These are phyloP conservation scores for Fraxinus platypoda DNA, from an alignment of 305 asterid genomes.

Conservation along the genomic window DNA sequence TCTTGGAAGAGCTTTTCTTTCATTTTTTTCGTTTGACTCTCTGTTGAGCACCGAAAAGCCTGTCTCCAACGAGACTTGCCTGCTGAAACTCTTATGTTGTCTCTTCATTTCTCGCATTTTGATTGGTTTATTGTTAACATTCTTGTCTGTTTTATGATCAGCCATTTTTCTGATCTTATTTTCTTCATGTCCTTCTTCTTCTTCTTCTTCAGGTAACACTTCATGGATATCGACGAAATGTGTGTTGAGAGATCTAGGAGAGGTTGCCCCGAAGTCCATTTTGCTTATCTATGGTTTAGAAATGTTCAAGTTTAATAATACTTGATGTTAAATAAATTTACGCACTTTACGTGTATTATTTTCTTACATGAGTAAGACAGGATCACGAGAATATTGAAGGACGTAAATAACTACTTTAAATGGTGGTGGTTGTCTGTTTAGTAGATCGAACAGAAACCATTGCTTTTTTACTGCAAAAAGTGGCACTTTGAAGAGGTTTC, in stretches of 20 bases:
- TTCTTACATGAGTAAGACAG: background rate
- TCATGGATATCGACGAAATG: constrained; percentile 73
- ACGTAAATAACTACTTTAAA: background rate
- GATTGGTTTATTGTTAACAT: constrained; percentile 9
- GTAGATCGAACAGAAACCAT: constrained; percentile 3
- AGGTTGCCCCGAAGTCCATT: constrained; percentile 49
- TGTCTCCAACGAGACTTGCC: constrained; percentile 85
- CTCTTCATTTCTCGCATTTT: constrained; percentile 41
- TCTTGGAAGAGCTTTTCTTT: constrained; percentile 46
- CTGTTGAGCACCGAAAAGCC: constrained; percentile 67
- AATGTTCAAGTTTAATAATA: background rate
- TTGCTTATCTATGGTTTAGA: background rate
- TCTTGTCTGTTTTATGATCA: constrained; percentile 31
- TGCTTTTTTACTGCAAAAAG: constrained; percentile 14
- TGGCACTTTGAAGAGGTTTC: constrained; percentile 27
- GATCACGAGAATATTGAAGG: constrained; percentile 38
- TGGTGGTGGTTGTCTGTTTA: constrained; percentile 26
- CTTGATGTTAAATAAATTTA: background rate
- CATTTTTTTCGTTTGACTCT: constrained; percentile 36
- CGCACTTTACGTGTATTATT: background rate
- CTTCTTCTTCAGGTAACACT: constrained; percentile 52
- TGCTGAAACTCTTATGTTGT: constrained; percentile 38
- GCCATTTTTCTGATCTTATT: constrained; percentile 2
- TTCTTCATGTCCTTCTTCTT: constrained; percentile 15
- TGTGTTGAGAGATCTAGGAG: constrained; percentile 37